Base-by-base conservation (phyloP, 2,329 filamentous ascomycete species). In the Claviceps maximensis region DNA sequence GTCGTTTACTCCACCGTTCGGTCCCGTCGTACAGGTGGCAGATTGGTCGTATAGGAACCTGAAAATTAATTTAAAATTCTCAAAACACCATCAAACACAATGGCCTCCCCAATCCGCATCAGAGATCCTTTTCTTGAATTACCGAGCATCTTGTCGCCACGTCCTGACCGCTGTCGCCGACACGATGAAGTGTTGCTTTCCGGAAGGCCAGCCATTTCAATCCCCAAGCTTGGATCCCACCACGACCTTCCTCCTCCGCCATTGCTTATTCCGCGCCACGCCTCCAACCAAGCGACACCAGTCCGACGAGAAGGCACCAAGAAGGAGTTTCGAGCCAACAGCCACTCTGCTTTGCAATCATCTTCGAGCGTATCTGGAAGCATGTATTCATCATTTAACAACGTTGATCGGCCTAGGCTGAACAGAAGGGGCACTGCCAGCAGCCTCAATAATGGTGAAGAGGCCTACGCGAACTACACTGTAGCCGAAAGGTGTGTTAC, bases 391-490 rank as follows among this genome's bases (percentile, higher is more conserved):
- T 66, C 67, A 1, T 63, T 58, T 33, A 55, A 59, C 13, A 69
- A 71, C 21, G n/a, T n/a, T n/a, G 69, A 72, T 7, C 60, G 62
- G 31, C 61, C 64, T 2, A 61, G 60, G 47, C 65, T 66, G 47
- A 66, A 61, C 56, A 66, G 65, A 57, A 60, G 64, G 54, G 66
- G 63, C 47, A 61, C 58, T 17, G 58, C 49, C 42, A 59, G 58
- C 53, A 61, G 38, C 48, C 61, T 62, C 48, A 63, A 65, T 19
- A 63, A 65, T 19, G 61, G 62, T 50, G 72, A 74, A 46, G 72
- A 74, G 56, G 72, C 71, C 5, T 74, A 74, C 55, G 63, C 69
- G 17, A 74, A 71, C 58, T 67, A 69, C 54, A 67, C 68, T 10
- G 71, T 69, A 13, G 68, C 63, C 44, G 67, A 68, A 51, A 68